phyloP scores from a whole-genome alignment of 495 filamentous ascomycete genomes.

The Lasiosphaeris hirsuta region DNA sequence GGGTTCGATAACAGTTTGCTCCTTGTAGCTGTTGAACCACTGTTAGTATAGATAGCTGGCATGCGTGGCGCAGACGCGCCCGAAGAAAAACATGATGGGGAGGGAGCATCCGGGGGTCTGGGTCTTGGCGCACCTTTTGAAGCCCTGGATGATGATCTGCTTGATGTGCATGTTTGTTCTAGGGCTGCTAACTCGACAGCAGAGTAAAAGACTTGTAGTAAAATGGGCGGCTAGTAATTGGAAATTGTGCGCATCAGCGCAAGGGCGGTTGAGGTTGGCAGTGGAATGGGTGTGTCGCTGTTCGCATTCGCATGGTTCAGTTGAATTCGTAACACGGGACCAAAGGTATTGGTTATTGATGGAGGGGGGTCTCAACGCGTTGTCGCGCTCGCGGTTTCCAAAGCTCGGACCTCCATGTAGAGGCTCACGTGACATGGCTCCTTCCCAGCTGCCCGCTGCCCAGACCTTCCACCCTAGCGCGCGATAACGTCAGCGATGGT shows the following conservation, averaged over 20 bases:
- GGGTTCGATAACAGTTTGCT: slow-evolving; percentile 96
- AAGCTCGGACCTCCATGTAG: too few species aligned
- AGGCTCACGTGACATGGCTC: too few species aligned
- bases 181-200: slow-evolving; percentile 32
- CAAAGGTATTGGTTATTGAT: slow-evolving; percentile 2
- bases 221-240: slow-evolving; percentile 4
- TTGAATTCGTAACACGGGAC: background rate
- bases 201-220: slow-evolving; percentile 11
- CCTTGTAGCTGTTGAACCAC: slow-evolving; percentile 75
- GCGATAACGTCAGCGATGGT: too few species aligned
- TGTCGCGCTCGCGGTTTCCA: background rate
- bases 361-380: slow-evolving; percentile 13
- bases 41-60: slow-evolving; percentile 15
- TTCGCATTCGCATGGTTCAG: slow-evolving; percentile 1
- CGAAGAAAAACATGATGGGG: background rate
- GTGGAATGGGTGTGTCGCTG: slow-evolving; percentile 3
- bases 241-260: slow-evolving; percentile 14
- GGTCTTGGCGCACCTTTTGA: slow-evolving; percentile 74
- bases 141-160: slow-evolving; percentile 99
- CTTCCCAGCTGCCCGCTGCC: too few species aligned
- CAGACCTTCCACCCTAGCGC: too few species aligned
- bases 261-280: background rate
- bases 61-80: background rate
- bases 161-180: slow-evolving; percentile 87
- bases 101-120: background rate